Evolutionary conservation across 1,284 basidiomycete genomes (phyloP).

Genomic region (Sporisorium sorghi): DNA sequence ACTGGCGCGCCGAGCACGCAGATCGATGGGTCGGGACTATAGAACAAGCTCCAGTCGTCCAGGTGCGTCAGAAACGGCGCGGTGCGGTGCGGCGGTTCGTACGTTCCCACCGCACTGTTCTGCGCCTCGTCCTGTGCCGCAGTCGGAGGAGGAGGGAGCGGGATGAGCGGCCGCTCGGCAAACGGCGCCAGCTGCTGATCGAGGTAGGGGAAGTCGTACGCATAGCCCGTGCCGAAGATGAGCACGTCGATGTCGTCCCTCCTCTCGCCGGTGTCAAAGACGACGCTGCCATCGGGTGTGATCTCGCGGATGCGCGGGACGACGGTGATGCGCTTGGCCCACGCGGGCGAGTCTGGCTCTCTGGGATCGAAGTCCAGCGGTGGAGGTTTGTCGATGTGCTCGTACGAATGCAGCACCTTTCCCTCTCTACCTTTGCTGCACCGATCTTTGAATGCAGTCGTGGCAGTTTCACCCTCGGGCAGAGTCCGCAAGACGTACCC

Average conservation of each 20-base stretch:
- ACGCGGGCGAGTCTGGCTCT: constrained; percentile 45
- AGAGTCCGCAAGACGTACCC: constrained; percentile 54
- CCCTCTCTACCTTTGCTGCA: constrained; percentile 2
- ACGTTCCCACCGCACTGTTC: constrained; percentile 12
- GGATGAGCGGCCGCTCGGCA: constrained; percentile 29
- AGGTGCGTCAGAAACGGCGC: constrained; percentile 49
- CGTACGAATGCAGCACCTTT: constrained; percentile 52
- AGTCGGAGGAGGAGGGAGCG: neutral
- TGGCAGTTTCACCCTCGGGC: constrained; percentile 29
- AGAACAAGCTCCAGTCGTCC: constrained; percentile 66
- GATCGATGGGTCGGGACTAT: constrained; percentile 47
- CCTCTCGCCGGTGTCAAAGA: constrained; percentile 33
- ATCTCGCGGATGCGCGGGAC: constrained; percentile 49
- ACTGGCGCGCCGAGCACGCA: constrained; percentile 60
- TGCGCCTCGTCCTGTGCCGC: neutral
- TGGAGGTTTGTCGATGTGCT: constrained; percentile 52
- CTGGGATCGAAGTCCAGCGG: constrained; percentile 64
- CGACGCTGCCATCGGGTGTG: constrained; percentile 1
- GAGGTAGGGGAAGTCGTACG: constrained; percentile 56
- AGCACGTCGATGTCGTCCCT: constrained; percentile 57
- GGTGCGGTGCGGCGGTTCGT: constrained; percentile 18
- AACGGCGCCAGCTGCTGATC: constrained; percentile 40
- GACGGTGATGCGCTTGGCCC: constrained; percentile 60
- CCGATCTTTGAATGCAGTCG: constrained; percentile 20
- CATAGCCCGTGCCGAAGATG: constrained; percentile 67